A percentile compares a stretch with the other conserved stretches of the same genome.
Evolutionary conservation across 345 rosid species (phyloP).

Genomic region (Lepidium didymum): DNA sequence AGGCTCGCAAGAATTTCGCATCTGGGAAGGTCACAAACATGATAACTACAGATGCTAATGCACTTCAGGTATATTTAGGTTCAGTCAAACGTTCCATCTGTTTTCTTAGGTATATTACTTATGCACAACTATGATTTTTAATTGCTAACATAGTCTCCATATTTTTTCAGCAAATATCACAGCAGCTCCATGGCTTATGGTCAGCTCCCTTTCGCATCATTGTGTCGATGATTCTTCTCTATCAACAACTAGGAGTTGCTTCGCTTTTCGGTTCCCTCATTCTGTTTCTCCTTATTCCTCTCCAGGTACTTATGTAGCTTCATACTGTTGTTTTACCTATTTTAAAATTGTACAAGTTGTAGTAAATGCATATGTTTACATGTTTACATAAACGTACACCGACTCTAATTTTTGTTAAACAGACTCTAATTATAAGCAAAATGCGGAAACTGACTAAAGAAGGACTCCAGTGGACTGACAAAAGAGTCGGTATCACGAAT

Average conservation of each 20-base stretch:
- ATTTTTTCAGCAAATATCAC: constrained; percentile 62
- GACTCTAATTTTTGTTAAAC: constrained; percentile 17
- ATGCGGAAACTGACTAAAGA: constrained; percentile 86
- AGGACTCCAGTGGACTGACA: constrained; percentile 90
- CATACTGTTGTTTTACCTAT: not conserved
- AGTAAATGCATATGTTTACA: not conserved
- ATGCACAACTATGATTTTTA: not conserved
- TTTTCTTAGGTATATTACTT: not conserved
- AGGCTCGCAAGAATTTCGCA: constrained; percentile 70
- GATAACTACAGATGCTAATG: constrained; percentile 91
- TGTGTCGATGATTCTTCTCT: constrained; percentile 78
- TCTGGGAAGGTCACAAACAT: constrained; percentile 91
- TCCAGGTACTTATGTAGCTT: constrained; percentile 48
- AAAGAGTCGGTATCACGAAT: constrained; percentile 82
- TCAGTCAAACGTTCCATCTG: not conserved
- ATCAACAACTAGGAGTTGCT: constrained; percentile 83
- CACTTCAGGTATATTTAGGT: constrained; percentile 60
- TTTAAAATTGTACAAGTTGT: not conserved
- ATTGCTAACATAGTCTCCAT: constrained; percentile 1
- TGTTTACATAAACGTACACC: not conserved
- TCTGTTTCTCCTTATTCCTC: constrained; percentile 72
- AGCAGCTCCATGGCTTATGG: constrained; percentile 85
- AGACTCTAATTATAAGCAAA: constrained; percentile 80
- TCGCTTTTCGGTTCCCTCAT: constrained; percentile 77
- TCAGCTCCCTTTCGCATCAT: constrained; percentile 93